phyloP scores from a whole-genome alignment of 768 basidiomycete genomes.

The Termitomyces sp. region DNA sequence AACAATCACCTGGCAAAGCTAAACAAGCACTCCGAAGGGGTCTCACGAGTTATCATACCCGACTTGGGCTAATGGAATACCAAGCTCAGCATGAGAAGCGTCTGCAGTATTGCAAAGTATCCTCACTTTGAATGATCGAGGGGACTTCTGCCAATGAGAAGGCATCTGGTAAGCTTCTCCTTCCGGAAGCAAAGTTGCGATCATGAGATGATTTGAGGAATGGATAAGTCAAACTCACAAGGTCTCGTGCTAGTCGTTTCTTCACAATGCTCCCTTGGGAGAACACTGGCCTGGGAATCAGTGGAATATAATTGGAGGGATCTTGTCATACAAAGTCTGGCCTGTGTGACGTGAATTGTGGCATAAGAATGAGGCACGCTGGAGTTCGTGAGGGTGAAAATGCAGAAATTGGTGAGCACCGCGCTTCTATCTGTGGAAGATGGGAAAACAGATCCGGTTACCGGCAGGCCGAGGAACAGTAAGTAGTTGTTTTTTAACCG shows the following conservation, averaged over 20 bases:
- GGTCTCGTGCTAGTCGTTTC: neutral
- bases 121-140: neutral
- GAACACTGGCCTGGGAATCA: neutral
- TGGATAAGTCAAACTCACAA: neutral
- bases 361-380: neutral
- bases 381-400: neutral
- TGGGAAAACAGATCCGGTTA: slow-evolving; percentile 1
- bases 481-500: no score
- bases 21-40: neutral
- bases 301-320: neutral
- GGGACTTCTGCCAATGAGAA: neutral
- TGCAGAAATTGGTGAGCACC: neutral
- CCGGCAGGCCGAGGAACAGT: neutral
- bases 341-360: neutral
- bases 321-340: no score
- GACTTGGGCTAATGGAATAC: neutral
- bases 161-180: no score
- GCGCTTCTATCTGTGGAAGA: neutral
- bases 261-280: neutral
- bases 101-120: neutral
- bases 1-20: no score
- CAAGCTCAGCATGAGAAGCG: neutral
- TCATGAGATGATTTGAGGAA: neutral
- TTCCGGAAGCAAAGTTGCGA: neutral
- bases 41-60: no score